phyloP scores from a whole-genome alignment of 805 yeast genomes.

The Wickerhamiella sorbophila region DNA sequence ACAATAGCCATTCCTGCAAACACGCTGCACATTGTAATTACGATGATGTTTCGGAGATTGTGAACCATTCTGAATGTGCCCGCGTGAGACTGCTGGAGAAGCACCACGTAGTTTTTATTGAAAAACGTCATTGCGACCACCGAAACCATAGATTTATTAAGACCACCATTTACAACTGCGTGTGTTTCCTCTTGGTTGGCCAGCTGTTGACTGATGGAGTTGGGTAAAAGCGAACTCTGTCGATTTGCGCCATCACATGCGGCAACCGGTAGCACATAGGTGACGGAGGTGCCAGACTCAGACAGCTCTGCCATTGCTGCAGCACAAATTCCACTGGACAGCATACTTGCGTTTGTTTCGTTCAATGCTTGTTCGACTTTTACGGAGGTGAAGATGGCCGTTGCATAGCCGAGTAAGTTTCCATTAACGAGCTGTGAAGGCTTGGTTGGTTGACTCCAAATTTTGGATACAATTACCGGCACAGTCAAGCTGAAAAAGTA shows the following conservation, averaged over 20 bases:
- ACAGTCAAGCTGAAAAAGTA: conserved; percentile 11
- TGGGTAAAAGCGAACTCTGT: conserved; percentile 4
- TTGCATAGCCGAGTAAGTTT: conserved; percentile 11
- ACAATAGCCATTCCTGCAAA: conserved; percentile 15
- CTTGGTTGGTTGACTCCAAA: not conserved
- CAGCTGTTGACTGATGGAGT: conserved; percentile 7
- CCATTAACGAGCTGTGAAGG: not conserved
- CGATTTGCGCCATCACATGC: not conserved
- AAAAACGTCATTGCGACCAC: conserved; percentile 10
- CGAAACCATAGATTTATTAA: conserved; percentile 14
- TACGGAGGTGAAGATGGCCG: conserved; percentile 9
- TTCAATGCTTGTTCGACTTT: conserved; percentile 9
- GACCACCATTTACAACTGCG: conserved; percentile 14
- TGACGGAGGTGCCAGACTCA: conserved; percentile 6
- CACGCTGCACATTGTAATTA: conserved; percentile 12
- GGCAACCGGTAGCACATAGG: conserved; percentile 11
- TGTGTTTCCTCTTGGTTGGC: conserved; percentile 3
- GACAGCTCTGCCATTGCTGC: conserved; percentile 13
- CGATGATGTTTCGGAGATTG: conserved; percentile 11
- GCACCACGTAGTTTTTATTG: conserved; percentile 10
- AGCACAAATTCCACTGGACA: conserved; percentile 10
- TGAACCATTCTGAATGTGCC: conserved; percentile 14
- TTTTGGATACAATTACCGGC: conserved; percentile 4
- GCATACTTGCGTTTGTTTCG: conserved; percentile 8
- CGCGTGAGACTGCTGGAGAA: conserved; percentile 12